phyloP scores from a whole-genome alignment of 768 basidiomycete species.

The Lactarius sanguifluus region DNA sequence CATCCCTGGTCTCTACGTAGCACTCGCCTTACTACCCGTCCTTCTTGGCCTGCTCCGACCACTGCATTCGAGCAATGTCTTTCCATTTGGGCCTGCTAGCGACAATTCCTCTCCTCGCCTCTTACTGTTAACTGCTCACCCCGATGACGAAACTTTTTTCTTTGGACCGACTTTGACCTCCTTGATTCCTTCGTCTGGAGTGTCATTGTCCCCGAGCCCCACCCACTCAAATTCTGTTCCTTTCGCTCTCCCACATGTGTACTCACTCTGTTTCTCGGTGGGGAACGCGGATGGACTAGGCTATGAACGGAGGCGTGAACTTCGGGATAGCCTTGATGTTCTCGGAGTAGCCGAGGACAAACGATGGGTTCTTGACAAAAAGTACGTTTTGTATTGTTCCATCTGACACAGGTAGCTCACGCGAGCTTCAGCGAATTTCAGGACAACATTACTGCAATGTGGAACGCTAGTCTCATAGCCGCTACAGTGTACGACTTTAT shows the following conservation, averaged over 20 bases:
- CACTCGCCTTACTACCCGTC: constrained; percentile 11
- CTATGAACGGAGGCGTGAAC: constrained; percentile 53
- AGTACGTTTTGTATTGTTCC: constrained; percentile 42
- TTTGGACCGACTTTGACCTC: constrained; percentile 81
- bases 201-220: neutral
- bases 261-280: constrained; percentile 70
- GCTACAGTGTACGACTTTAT: constrained; percentile 60
- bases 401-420: constrained; percentile 23
- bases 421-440: constrained; percentile 54
- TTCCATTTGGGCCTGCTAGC: neutral
- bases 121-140: constrained; percentile 85
- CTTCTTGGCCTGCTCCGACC: constrained; percentile 16
- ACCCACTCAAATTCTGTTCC: neutral
- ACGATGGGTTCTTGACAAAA: constrained; percentile 65
- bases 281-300: constrained; percentile 85
- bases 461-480: constrained; percentile 63
- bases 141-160: constrained; percentile 94
- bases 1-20: constrained; percentile 10
- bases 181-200: constrained; percentile 36
- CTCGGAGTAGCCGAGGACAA: constrained; percentile 59
- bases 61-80: neutral
- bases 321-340: constrained; percentile 60
- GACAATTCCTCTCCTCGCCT: constrained; percentile 34
- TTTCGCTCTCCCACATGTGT: constrained; percentile 39
- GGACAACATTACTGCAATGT: constrained; percentile 67